Evolutionary conservation across 371 early-diverging fungal genomes (phyloP).

Genomic region (Rhizomucor pusillus): DNA sequence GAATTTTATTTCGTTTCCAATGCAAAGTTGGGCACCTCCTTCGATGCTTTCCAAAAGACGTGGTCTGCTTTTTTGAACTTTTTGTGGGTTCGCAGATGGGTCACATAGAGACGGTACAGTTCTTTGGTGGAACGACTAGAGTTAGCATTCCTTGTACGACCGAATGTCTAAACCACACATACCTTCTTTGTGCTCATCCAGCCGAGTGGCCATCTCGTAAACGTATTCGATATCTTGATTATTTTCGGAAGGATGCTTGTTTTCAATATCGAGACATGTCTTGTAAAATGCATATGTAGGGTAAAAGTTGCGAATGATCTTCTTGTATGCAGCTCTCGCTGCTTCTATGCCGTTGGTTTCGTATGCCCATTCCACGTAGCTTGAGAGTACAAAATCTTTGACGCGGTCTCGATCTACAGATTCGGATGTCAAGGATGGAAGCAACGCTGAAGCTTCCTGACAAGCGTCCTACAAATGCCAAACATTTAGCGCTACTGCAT

Average conservation of each 20-base stretch:
- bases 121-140: background rate
- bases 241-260: conserved; percentile 19
- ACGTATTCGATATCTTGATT: conserved; percentile 27
- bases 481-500: no score
- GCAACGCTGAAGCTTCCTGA: conserved; percentile 36
- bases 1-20: conserved; percentile 1
- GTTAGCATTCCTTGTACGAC: background rate
- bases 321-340: conserved; percentile 50
- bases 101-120: conserved; percentile 54
- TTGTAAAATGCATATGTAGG: conserved; percentile 61
- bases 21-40: conserved; percentile 36
- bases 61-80: conserved; percentile 47
- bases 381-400: conserved; percentile 43
- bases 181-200: conserved; percentile 54
- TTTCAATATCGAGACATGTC: conserved; percentile 60
- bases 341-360: conserved; percentile 46
- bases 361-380: conserved; percentile 50
- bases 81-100: conserved; percentile 49
- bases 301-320: conserved; percentile 52
- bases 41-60: conserved; percentile 64
- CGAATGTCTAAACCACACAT: conserved; percentile 2
- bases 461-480: conserved; percentile 35
- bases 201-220: conserved; percentile 58
- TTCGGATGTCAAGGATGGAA: conserved; percentile 46
- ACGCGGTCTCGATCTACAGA: conserved; percentile 42